These are phyloP conservation scores for Alternaria hordeiaustralica DNA, from an alignment of 2,329 filamentous ascomycete genomes.

Conservation along the genomic window DNA sequence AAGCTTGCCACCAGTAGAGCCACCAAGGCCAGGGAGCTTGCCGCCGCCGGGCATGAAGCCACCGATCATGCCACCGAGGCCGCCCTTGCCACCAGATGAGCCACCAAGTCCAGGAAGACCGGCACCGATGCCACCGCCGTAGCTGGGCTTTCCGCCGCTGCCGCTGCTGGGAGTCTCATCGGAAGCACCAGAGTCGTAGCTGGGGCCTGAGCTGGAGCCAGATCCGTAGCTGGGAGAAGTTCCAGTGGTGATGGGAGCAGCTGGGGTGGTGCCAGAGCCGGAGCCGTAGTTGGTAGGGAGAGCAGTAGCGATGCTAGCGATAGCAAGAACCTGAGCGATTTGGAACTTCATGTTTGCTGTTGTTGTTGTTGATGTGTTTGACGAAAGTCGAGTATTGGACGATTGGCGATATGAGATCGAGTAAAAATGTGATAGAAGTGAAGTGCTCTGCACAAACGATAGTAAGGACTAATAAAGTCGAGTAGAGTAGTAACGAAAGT, in stretches of 20 bases:
- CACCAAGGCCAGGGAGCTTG: background rate
- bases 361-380: background rate
- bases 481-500: background rate
- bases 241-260: constrained; percentile 2
- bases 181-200: constrained; percentile 1
- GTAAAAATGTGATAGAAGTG: background rate
- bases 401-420: background rate
- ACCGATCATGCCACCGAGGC: background rate
- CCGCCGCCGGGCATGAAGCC: background rate
- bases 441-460: constrained; percentile 9
- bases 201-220: background rate
- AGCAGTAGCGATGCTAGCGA: constrained; percentile 7
- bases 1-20: background rate
- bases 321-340: constrained; percentile 6
- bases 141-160: background rate
- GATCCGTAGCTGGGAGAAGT: background rate
- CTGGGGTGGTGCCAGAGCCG: background rate
- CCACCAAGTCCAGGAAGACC: background rate
- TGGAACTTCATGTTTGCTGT: constrained; percentile 14
- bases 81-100: background rate
- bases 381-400: constrained; percentile 1
- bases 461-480: background rate
- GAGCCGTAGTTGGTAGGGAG: constrained; percentile 8
- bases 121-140: background rate
- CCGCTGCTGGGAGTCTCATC: background rate